phyloP scores from a whole-genome alignment of 2,329 filamentous ascomycete species.

The Penicillium polonicum region DNA sequence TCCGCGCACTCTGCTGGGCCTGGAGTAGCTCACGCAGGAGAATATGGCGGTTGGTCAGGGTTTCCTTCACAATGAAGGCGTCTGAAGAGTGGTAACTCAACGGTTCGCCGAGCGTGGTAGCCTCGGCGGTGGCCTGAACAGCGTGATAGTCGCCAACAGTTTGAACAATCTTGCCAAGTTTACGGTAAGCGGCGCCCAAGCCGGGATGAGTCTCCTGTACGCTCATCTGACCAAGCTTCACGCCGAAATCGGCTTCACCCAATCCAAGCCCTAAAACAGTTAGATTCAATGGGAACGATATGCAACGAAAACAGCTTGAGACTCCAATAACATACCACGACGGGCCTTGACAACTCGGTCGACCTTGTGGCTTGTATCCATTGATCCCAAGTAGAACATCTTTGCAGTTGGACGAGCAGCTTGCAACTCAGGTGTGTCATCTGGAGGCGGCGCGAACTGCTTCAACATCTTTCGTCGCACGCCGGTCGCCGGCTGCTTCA shows the following conservation, averaged over 20 bases:
- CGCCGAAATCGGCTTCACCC: conserved; percentile 88
- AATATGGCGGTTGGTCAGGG: conserved; percentile 95
- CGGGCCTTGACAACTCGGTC: conserved; percentile 90
- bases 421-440: conserved; percentile 92
- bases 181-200: conserved; percentile 85
- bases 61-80: conserved; percentile 97
- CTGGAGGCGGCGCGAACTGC: conserved; percentile 94
- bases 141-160: conserved; percentile 93
- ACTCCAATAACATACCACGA: conserved; percentile 62
- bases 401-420: conserved; percentile 89
- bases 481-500: conserved; percentile 95
- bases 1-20: conserved; percentile 80
- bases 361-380: conserved; percentile 97
- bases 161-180: conserved; percentile 90
- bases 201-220: conserved; percentile 88
- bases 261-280: conserved; percentile 71
- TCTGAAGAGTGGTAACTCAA: conserved; percentile 94
- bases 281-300: conserved; percentile 1
- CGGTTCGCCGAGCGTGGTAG: conserved; percentile 88
- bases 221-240: conserved; percentile 82
- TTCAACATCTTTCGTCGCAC: conserved; percentile 94
- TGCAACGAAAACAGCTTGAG: not conserved
- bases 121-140: conserved; percentile 93
- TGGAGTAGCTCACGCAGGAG: conserved; percentile 89
- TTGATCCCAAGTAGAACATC: conserved; percentile 88